A percentile compares a stretch with the other conserved stretches of the same genome.
Evolutionary conservation across 805 yeast species (phyloP).

Genomic region (Metschnikowia bowlesiae): DNA sequence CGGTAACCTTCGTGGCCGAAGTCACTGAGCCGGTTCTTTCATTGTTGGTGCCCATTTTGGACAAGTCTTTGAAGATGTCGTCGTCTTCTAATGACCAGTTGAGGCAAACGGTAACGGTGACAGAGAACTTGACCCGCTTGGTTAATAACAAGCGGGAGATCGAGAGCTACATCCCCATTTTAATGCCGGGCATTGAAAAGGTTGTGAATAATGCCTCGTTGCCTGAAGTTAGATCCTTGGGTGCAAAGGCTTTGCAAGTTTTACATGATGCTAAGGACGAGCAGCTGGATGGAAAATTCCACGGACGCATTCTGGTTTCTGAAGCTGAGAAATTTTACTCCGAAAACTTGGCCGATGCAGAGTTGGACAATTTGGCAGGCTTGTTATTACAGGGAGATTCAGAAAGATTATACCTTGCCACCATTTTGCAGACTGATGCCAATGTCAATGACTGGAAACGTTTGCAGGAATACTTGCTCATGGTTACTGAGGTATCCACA

Average conservation of each 20-base stretch:
- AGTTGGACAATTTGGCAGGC: constrained; percentile 26
- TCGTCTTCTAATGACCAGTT: constrained; percentile 93
- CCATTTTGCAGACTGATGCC: constrained; percentile 36
- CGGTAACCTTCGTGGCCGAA: constrained; percentile 96
- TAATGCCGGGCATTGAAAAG: constrained; percentile 87
- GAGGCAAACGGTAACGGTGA: constrained; percentile 93
- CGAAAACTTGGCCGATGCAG: constrained; percentile 14
- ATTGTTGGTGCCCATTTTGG: constrained; percentile 84
- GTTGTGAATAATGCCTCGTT: constrained; percentile 86
- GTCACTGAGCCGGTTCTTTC: constrained; percentile 95
- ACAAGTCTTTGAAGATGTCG: constrained; percentile 79
- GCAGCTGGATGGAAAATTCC: constrained; percentile 65
- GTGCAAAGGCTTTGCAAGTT: constrained; percentile 78
- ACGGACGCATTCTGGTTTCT: constrained; percentile 61
- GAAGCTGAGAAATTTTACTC: constrained; percentile 47
- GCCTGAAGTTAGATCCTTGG: constrained; percentile 95
- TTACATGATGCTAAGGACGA: constrained; percentile 74
- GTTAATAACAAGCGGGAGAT: constrained; percentile 93
- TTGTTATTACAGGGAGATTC: constrained; percentile 19
- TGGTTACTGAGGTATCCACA: constrained; percentile 19
- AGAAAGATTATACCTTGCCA: constrained; percentile 45
- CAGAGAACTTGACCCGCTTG: constrained; percentile 91
- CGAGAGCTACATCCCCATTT: constrained; percentile 76
- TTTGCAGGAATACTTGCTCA: constrained; percentile 48
- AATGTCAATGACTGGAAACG: constrained; percentile 46